phyloP scores from a whole-genome alignment of 2,329 filamentous ascomycete species.

The Mycocentrospora acerina region DNA sequence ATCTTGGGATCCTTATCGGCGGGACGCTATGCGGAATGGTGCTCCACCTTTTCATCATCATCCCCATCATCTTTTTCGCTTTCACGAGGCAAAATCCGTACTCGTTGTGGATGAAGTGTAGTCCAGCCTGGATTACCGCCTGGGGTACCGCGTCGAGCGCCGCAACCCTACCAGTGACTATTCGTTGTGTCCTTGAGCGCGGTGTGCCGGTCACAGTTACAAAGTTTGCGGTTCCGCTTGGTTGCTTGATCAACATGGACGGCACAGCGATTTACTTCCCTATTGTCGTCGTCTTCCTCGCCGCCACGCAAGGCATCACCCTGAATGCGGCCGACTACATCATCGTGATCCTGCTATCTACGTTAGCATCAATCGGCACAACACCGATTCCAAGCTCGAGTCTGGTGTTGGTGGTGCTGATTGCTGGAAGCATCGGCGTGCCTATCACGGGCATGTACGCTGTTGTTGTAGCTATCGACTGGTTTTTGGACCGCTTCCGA shows the following conservation, averaged over 20 bases:
- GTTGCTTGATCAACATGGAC: constrained; percentile 43
- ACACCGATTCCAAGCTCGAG: constrained; percentile 57
- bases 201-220: constrained; percentile 48
- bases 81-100: constrained; percentile 51
- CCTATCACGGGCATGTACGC: constrained; percentile 54
- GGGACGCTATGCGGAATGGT: constrained; percentile 50
- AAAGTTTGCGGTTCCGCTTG: constrained; percentile 53
- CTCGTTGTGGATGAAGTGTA: constrained; percentile 50
- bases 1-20: constrained; percentile 55
- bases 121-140: constrained; percentile 56
- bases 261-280: constrained; percentile 59
- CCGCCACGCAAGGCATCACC: constrained; percentile 51
- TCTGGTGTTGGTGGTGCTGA: constrained; percentile 56
- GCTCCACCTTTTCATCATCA: constrained; percentile 50
- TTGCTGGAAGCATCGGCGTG: constrained; percentile 49
- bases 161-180: constrained; percentile 54
- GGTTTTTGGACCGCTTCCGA: constrained; percentile 59
- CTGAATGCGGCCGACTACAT: constrained; percentile 51
- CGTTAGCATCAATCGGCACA: constrained; percentile 55
- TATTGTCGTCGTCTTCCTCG: constrained; percentile 55
- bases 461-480: constrained; percentile 57
- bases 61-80: constrained; percentile 42
- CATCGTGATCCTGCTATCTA: constrained; percentile 53
- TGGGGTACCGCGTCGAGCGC: constrained; percentile 58
- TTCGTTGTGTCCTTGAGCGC: constrained; percentile 44